phyloP scores from a whole-genome alignment of 2,329 filamentous ascomycete species.

The Trichoderma sp. region DNA sequence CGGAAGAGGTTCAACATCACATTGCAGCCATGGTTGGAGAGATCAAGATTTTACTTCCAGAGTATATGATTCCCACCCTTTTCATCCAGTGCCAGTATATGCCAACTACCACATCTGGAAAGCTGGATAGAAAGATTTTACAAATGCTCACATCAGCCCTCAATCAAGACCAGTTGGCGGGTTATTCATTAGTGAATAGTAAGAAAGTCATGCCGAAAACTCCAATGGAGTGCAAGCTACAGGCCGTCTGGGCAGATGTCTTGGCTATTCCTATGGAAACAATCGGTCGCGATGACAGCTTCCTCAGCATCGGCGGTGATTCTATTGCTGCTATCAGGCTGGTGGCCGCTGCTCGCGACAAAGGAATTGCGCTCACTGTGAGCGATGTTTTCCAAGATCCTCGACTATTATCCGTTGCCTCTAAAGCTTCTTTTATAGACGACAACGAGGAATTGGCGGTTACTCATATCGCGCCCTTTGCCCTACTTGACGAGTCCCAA shows the following conservation, averaged over 20 bases:
- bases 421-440: neutral
- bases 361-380: neutral
- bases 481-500: neutral
- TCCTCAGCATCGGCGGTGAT: slow-evolving; percentile 44
- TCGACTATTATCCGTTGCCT: neutral
- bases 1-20: neutral
- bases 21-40: neutral
- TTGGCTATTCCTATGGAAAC: neutral
- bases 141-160: neutral
- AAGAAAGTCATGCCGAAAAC: neutral
- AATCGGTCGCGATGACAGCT: slow-evolving; percentile 29
- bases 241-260: neutral
- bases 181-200: neutral
- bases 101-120: slow-evolving; percentile 13
- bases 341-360: slow-evolving; percentile 2
- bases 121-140: slow-evolving; percentile 7
- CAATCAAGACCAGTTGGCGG: neutral
- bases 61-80: slow-evolving; percentile 21
- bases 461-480: neutral
- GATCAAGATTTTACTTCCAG: neutral
- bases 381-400: neutral
- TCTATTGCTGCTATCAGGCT: slow-evolving; percentile 32
- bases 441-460: neutral
- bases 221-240: neutral
- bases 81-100: slow-evolving; percentile 7